Base-by-base conservation (phyloP, 192 early-diverging fungal species). In the Dissophora globulifera region DNA sequence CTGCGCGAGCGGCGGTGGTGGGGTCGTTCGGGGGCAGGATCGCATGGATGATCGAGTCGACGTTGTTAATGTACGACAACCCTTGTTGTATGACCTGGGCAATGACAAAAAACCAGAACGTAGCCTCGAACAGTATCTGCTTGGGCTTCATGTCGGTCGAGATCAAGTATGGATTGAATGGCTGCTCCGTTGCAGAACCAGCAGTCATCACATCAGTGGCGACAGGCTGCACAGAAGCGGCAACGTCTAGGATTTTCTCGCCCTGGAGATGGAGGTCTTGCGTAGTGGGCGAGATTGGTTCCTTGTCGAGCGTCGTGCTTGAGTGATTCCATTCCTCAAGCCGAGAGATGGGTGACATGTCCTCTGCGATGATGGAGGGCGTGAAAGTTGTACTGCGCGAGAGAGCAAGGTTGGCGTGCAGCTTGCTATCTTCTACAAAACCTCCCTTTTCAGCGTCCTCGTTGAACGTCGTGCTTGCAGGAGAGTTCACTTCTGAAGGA, bases 61-160 rank as follows among this genome's bases (percentile, higher is more conserved):
- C 63, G 23, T 76, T 76, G 50, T 76, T 76, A 46, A 76, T 76
- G 71, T 76, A 76, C 4, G 71, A 76, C 23, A 76, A 76, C 0
- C 71, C 71, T 48, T 76, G 71, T 27, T 76, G 71, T 29, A 57
- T 64, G 22, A 76, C 57, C 41, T 76, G 71, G 27, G 71, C 71
- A 4, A 76, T 61, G 45, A 76, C 71, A 53, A 76, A 76, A 46
- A 76, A 76, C 71, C 71, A 76, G 51, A 76, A 76, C 0, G 71
- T 76, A 15, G 71, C 51, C 62, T 76, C 62, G 29, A 50, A 17
- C 5, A 76, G 43, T n/a, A 76, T 40, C 6, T 58, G 56, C 16
- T 50, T 40, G 20, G 71, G 71, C 51, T 67, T 76, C 71, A 76
- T 67, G 46, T 76, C 71, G 22, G 67, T 27, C 12, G 71, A 67